Evolutionary conservation across 1,139 yeast genomes (phyloP), one percentile per base, ranked within the genome.

Genomic region (Debaryomyces nepalensis): DNA sequence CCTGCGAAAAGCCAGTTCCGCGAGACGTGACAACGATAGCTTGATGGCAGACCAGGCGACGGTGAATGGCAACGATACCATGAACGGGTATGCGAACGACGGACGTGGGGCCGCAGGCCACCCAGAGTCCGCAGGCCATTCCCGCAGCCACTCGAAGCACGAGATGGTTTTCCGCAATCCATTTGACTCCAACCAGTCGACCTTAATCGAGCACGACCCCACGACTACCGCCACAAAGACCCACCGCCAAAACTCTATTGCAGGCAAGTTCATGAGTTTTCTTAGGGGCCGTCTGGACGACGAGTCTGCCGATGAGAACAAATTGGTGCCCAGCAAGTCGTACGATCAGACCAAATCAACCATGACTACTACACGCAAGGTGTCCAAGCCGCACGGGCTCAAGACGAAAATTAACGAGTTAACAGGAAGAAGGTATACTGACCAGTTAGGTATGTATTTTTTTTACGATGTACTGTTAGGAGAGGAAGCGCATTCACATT

Each of bases 281-380:
- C 50, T 51, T 24, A 45, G 37, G 33, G 49, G 52, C 9, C 40
- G 48, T 4, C 41, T 44, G 24, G 47, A 41, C 15, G 33, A 26
- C 26, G 36, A 37, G n/a, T 18, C 15, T 7, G 27, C 16, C 9
- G 24, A 30, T 9, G 40, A 31, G 9, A 31, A 30, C 18, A 23
- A 10, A 8, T 30, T 24, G 38, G 15, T 14, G 26, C 21, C 26
- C 15, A 21, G 31, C 22, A 18, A 23, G 20, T 41, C 44, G 4
- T 72, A 50, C 50, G 78, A 73, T 46, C 75, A 70, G 47, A 70
- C 77, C 3, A 63, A 68, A 52, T 63, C 72, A 48, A 51, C 50
- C 36, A 57, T 68, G 64, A 68, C 75, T 9, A 48, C 48, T 10
- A 50, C 52, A 16, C 51, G 72, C 20, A 52, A 58, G 30, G 51